A percentile compares a stretch with the other conserved stretches of the same genome.
Evolutionary conservation across 306 rosid genomes (phyloP).

Genomic region (Glycine soja): DNA sequence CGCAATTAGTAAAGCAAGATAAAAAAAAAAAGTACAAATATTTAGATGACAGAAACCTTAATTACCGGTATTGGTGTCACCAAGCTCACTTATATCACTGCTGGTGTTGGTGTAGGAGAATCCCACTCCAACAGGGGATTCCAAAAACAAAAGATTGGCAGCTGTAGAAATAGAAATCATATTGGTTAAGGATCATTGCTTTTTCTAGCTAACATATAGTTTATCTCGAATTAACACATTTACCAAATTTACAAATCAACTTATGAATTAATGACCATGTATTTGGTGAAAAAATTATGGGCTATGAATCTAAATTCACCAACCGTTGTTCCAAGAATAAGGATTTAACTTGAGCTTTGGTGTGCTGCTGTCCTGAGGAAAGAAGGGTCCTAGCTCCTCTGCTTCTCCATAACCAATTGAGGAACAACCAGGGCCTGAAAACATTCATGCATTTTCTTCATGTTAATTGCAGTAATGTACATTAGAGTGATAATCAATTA

Average conservation of each 20-base stretch:
- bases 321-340: conserved; percentile 82
- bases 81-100: conserved; percentile 62
- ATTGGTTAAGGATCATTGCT: background rate
- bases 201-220: background rate
- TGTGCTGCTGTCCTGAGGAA: conserved; percentile 68
- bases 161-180: conserved; percentile 51
- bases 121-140: conserved; percentile 90
- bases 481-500: no score
- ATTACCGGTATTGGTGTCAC: conserved; percentile 74
- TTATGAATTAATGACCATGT: background rate
- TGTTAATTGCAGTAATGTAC: background rate
- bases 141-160: conserved; percentile 77
- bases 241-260: background rate
- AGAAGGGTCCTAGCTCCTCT: conserved; percentile 94
- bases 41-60: background rate
- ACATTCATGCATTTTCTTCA: conserved; percentile 16
- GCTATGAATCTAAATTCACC: background rate
- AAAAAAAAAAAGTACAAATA: background rate
- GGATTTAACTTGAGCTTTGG: conserved; percentile 84
- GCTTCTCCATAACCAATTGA: conserved; percentile 82
- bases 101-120: conserved; percentile 85
- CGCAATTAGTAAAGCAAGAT: background rate
- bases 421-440: conserved; percentile 89
- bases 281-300: background rate
- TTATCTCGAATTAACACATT: background rate